Conservation (phyloP, 1,284 basidiomycete genomes). For the Calocybe gambosa region DNA sequence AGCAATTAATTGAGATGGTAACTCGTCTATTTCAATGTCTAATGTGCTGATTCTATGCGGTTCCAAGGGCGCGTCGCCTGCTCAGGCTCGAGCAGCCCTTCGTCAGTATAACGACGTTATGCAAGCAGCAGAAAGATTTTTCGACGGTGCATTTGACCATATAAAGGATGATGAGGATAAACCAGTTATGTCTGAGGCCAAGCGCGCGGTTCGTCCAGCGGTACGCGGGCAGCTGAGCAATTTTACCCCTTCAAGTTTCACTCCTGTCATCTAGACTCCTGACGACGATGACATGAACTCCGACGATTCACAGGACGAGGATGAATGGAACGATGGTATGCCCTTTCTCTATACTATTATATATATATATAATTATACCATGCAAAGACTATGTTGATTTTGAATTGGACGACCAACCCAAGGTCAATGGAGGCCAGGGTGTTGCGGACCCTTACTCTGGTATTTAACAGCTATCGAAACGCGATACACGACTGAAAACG, state of each 20-base stretch:
- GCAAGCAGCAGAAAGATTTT: constrained; percentile 82
- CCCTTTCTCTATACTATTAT: constrained; percentile 4
- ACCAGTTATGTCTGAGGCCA: constrained; percentile 24
- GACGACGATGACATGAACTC: constrained; percentile 36
- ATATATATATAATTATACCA: neutral
- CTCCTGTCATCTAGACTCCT: constrained; percentile 42
- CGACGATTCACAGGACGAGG: constrained; percentile 36
- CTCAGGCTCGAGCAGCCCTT: constrained; percentile 75
- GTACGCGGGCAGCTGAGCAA: constrained; percentile 13
- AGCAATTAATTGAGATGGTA: constrained; percentile 57
- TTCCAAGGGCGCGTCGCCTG: constrained; percentile 65
- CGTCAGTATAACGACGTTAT: constrained; percentile 78
- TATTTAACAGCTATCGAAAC: constrained; percentile 18
- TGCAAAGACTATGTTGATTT: constrained; percentile 63
- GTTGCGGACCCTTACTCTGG: constrained; percentile 76
- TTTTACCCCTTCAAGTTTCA: constrained; percentile 1
- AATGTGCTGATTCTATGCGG: neutral
- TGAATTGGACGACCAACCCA: constrained; percentile 65
- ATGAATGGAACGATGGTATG: constrained; percentile 50
- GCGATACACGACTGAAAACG: neutral
- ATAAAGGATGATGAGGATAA: constrained; percentile 58
- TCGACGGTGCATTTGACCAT: constrained; percentile 75
- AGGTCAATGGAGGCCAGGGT: constrained; percentile 29
- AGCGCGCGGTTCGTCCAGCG: constrained; percentile 16
- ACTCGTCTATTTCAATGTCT: constrained; percentile 7